Evolutionary conservation across 495 filamentous ascomycete species (phyloP), one percentile per base, ranked within the genome.

Genomic region (Penicillium verhagenii): DNA sequence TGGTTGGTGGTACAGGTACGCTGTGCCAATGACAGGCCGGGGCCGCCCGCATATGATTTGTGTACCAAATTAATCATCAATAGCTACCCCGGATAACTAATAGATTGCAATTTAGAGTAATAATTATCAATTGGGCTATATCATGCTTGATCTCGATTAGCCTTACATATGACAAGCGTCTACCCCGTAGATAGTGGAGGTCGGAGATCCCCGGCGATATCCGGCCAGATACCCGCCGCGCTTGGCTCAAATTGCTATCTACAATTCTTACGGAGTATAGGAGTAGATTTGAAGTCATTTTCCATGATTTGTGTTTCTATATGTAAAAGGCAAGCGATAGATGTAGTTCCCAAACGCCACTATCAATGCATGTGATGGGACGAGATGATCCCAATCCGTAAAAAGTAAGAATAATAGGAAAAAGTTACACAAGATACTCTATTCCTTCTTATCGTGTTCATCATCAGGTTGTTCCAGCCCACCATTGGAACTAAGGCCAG

Each of bases 391-490:
- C 33, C 33, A 35, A 16, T 33, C 33, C 20, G 13, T 7, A 23
- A 24, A 20, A 29, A 24, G 23, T 3, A 49, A 49, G 24, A 19
- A 37, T 6, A 33, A 35, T 29, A 20, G 9, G 29, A 56, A 35
- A n/a, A 31, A 20, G 33, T 39, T 45, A 47, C 35, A 47, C 6
- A n/a, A n/a, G 14, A 21, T 16, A 43, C 6, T 23, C 54, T 37
- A 63, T 24, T 68, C 59, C 43, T 63, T 68, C 65, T 68, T 68
- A 26, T 58, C 52, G 47, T 61, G 62, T 9, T 26, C 47, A 16
- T 26, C 47, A 16, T 25, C 31, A 16, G 42, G 9, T 11, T 6
- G 10, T 25, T 46, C 20, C 11, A 50, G 52, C 5, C 35, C 18
- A 1, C 28, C 37, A 39, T 53, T 54, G 0, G 48, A 45, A 1